These are phyloP conservation scores for Solanum appendiculatum DNA, from an alignment of 257 asterid genomes.

Conservation along the genomic window DNA sequence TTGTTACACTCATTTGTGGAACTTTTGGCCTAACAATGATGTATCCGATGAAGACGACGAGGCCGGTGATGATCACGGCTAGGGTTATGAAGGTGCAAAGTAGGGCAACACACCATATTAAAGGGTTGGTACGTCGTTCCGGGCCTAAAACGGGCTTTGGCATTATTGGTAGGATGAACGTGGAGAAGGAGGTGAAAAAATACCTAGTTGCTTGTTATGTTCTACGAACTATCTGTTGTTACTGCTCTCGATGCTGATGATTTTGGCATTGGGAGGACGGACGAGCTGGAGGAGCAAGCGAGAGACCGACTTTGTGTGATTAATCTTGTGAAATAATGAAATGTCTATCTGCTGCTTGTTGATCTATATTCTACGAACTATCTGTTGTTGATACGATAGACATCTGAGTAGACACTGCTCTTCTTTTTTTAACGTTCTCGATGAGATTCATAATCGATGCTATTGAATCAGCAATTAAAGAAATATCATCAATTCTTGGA, in stretches of 20 bases:
- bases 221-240: neutral
- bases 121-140: conserved; percentile 42
- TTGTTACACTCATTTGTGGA: conserved; percentile 36
- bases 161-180: conserved; percentile 4
- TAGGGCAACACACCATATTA: conserved; percentile 59
- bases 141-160: conserved; percentile 26
- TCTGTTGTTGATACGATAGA: neutral
- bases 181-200: neutral
- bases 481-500: neutral
- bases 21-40: conserved; percentile 47
- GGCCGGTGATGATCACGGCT: conserved; percentile 50
- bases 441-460: neutral
- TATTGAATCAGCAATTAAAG: neutral
- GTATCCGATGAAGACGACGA: conserved; percentile 54
- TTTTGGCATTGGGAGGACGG: neutral
- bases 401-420: neutral
- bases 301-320: neutral
- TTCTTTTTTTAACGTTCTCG: neutral
- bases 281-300: neutral
- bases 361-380: neutral
- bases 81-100: conserved; percentile 52
- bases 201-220: neutral
- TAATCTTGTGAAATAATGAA: neutral
- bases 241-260: neutral
- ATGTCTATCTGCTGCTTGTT: neutral